phyloP scores from a whole-genome alignment of 495 filamentous ascomycete genomes.

The Aspergillus ellipticus region DNA sequence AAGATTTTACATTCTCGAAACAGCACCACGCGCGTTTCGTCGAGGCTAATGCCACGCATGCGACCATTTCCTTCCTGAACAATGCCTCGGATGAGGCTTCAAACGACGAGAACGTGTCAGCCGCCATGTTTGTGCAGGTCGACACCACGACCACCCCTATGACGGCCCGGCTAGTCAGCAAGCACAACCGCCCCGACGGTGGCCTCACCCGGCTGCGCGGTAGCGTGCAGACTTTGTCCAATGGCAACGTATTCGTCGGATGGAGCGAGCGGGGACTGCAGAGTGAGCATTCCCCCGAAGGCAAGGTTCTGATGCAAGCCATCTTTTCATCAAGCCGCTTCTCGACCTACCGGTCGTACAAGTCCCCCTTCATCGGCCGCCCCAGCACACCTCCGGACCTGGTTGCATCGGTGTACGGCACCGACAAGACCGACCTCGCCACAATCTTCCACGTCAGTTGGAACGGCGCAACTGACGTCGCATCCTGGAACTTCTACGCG shows the following conservation, averaged over 20 bases:
- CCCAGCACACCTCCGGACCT: constrained; percentile 33
- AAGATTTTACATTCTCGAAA: constrained; percentile 52
- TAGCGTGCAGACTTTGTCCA: constrained; percentile 52
- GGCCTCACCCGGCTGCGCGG: constrained; percentile 57
- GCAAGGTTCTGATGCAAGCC: constrained; percentile 47
- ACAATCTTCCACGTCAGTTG: constrained; percentile 46
- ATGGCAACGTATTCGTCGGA: constrained; percentile 53
- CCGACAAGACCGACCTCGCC: constrained; percentile 26
- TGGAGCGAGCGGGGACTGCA: constrained; percentile 57
- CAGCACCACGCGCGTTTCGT: constrained; percentile 60
- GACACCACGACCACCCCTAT: constrained; percentile 37
- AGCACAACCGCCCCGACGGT: constrained; percentile 44
- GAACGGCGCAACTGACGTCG: constrained; percentile 48
- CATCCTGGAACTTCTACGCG: constrained; percentile 39
- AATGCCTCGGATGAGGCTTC: constrained; percentile 48
- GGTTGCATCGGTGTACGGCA: constrained; percentile 36
- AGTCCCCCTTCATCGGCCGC: constrained; percentile 34
- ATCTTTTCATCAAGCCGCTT: constrained; percentile 34
- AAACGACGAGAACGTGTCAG: constrained; percentile 39
- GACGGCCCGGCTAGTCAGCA: constrained; percentile 41
- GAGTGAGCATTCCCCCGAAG: constrained; percentile 53
- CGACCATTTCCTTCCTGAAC: constrained; percentile 52
- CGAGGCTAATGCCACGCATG: constrained; percentile 45
- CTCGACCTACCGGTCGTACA: constrained; percentile 42
- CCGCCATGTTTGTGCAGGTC: constrained; percentile 52